phyloP scores from a whole-genome alignment of 2,329 filamentous ascomycete species.

The Fonsecaea multimorphosa region DNA sequence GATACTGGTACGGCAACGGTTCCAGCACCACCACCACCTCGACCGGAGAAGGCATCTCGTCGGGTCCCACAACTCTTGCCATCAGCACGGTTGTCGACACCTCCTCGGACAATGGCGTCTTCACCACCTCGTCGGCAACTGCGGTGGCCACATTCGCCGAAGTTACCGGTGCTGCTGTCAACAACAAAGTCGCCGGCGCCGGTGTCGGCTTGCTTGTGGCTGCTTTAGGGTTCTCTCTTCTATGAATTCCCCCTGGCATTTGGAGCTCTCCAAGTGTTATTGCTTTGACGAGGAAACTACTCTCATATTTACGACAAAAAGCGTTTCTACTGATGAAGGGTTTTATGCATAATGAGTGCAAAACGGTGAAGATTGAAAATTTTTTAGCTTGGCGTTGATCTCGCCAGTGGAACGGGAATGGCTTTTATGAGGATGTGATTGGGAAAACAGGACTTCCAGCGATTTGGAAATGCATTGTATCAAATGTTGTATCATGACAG shows the following conservation, averaged over 20 bases:
- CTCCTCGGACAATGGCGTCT: not conserved
- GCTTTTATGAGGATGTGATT: not conserved
- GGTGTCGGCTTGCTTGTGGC: slow-evolving; percentile 52
- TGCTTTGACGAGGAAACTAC: not conserved
- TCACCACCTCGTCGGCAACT: slow-evolving; percentile 23
- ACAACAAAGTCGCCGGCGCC: slow-evolving; percentile 49
- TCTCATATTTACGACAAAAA: not conserved
- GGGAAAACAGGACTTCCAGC: not conserved
- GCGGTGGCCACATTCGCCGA: slow-evolving; percentile 41
- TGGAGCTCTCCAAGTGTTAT: not conserved
- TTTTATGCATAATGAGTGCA: not conserved
- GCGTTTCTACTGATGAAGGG: not conserved
- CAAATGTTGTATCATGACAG: not conserved
- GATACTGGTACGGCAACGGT: slow-evolving; percentile 31
- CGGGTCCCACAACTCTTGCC: slow-evolving; percentile 36
- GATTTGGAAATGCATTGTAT: not conserved
- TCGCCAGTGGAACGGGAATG: not conserved
- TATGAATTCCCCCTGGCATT: slow-evolving; percentile 18
- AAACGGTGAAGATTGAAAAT: not conserved
- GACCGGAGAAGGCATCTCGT: slow-evolving; percentile 45
- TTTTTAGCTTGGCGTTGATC: not conserved
- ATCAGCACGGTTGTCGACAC: slow-evolving; percentile 39
- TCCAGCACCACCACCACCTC: slow-evolving; percentile 44
- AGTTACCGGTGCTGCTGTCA: slow-evolving; percentile 47
- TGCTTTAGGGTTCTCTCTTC: slow-evolving; percentile 32